phyloP scores from a whole-genome alignment of 1,284 basidiomycete genomes.

The Naganishia sp. region DNA sequence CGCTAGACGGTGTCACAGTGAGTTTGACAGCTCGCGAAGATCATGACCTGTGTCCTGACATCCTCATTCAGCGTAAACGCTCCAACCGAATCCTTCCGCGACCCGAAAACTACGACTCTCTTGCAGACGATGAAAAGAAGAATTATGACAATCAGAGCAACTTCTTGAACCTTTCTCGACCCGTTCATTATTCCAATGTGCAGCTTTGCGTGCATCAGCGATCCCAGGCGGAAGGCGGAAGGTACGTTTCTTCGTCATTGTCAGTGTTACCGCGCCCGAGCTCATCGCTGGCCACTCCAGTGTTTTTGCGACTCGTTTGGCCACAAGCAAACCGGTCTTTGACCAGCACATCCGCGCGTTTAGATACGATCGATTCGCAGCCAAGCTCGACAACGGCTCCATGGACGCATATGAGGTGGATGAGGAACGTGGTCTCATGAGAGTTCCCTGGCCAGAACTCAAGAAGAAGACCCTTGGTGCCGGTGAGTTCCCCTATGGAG shows the following conservation, averaged over 20 bases:
- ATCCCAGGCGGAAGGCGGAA: conserved; percentile 38
- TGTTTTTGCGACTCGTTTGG: conserved; percentile 46
- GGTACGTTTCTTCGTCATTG: conserved; percentile 34
- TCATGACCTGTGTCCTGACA: background rate
- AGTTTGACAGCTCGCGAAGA: conserved; percentile 26
- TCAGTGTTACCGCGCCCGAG: background rate
- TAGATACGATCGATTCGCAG: conserved; percentile 44
- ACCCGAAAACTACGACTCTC: conserved; percentile 41
- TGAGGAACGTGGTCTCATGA: conserved; percentile 35
- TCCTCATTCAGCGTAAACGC: conserved; percentile 41
- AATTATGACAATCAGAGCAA: conserved; percentile 41
- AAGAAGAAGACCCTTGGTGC: conserved; percentile 29
- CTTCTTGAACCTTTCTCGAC: conserved; percentile 38
- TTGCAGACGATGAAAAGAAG: conserved; percentile 36
- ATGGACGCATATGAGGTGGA: conserved; percentile 33
- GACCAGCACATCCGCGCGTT: conserved; percentile 37
- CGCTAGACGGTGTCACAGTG: conserved; percentile 46
- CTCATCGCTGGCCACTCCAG: conserved; percentile 30
- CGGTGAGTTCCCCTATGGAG: conserved; percentile 3
- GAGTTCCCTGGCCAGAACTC: conserved; percentile 42
- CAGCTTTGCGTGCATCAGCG: conserved; percentile 46
- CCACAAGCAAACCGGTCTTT: conserved; percentile 42
- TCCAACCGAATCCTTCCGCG: conserved; percentile 39
- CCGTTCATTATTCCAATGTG: conserved; percentile 51
- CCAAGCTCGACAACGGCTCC: conserved; percentile 36